A percentile compares a stretch with the other conserved stretches of the same genome.
phyloP scores from a whole-genome alignment of 345 rosid species.

The Cochlearia excelsa region DNA sequence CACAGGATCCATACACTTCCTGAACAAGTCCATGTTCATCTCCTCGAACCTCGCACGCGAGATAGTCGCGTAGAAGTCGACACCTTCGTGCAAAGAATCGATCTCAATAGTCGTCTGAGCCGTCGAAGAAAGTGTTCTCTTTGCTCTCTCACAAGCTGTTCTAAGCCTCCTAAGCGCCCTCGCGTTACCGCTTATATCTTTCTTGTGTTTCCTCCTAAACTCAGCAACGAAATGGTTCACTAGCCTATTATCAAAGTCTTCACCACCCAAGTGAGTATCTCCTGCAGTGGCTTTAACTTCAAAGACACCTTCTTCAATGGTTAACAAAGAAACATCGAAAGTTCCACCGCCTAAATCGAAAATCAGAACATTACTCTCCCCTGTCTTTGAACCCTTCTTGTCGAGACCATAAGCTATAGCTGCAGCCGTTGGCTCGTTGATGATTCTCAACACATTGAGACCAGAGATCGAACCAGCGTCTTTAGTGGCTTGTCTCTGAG shows the following conservation, averaged over 20 bases:
- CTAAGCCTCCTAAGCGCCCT: slow-evolving; percentile 70
- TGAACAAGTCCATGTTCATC: slow-evolving; percentile 48
- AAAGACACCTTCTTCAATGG: slow-evolving; percentile 68
- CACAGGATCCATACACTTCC: slow-evolving; percentile 52
- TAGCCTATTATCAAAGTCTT: slow-evolving; percentile 67
- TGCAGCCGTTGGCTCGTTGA: slow-evolving; percentile 45
- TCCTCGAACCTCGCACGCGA: slow-evolving; percentile 51
- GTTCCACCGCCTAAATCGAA: slow-evolving; percentile 71
- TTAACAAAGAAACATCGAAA: slow-evolving; percentile 60
- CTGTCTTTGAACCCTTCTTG: slow-evolving; percentile 35
- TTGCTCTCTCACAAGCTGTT: slow-evolving; percentile 69
- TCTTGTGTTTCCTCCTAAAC: slow-evolving; percentile 63
- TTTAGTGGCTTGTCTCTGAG: slow-evolving; percentile 39
- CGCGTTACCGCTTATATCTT: slow-evolving; percentile 59
- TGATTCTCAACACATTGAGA: slow-evolving; percentile 36
- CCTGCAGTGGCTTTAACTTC: slow-evolving; percentile 74
- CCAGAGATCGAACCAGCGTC: slow-evolving; percentile 39
- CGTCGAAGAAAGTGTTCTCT: slow-evolving; percentile 59
- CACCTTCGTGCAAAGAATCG: slow-evolving; percentile 47
- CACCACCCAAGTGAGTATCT: slow-evolving; percentile 73
- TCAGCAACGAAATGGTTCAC: slow-evolving; percentile 71
- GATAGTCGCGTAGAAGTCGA: slow-evolving; percentile 43
- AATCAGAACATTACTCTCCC: slow-evolving; percentile 40
- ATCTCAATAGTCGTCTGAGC: slow-evolving; percentile 48
- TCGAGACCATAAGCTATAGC: slow-evolving; percentile 43